Evolutionary conservation across 2,329 filamentous ascomycete genomes (phyloP).

Genomic region (Sarocladium brachiariae): DNA sequence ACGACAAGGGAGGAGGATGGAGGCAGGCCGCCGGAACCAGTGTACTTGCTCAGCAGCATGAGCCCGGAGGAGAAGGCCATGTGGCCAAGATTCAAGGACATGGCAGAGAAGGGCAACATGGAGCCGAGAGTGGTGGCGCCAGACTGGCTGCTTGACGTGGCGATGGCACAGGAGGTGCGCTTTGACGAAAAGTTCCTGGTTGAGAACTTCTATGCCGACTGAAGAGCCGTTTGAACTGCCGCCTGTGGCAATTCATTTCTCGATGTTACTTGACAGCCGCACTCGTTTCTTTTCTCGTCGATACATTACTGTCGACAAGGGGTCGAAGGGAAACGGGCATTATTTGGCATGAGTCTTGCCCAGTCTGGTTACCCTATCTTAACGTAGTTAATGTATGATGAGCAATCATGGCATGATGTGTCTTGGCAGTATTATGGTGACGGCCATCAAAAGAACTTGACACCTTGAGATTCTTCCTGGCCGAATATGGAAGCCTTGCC

Average conservation of each 20-base stretch:
- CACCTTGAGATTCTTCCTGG: constrained; percentile 76
- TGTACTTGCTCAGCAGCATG: constrained; percentile 74
- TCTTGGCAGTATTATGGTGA: neutral
- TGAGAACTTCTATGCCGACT: constrained; percentile 32
- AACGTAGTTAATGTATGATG: constrained; percentile 5
- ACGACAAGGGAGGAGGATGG: constrained; percentile 59
- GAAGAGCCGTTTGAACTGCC: neutral
- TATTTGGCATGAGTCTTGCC: too few species aligned
- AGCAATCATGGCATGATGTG: neutral
- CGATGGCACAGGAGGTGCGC: constrained; percentile 78
- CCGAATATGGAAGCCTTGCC: constrained; percentile 94
- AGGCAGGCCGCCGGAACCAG: constrained; percentile 56
- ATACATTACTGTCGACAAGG: too few species aligned
- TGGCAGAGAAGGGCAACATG: constrained; percentile 74
- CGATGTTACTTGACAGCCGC: neutral
- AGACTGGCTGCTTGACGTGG: constrained; percentile 86
- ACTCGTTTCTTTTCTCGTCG: too few species aligned
- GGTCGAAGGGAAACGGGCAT: too few species aligned
- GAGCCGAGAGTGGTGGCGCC: constrained; percentile 71
- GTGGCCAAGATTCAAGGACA: constrained; percentile 73
- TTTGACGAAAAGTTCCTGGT: constrained; percentile 57
- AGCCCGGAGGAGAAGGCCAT: constrained; percentile 61
- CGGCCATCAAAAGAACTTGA: constrained; percentile 84
- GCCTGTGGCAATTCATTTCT: neutral
- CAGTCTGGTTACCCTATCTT: neutral